Evolutionary conservation across 306 rosid genomes (phyloP).

Genomic region (Castanea mollissima): DNA sequence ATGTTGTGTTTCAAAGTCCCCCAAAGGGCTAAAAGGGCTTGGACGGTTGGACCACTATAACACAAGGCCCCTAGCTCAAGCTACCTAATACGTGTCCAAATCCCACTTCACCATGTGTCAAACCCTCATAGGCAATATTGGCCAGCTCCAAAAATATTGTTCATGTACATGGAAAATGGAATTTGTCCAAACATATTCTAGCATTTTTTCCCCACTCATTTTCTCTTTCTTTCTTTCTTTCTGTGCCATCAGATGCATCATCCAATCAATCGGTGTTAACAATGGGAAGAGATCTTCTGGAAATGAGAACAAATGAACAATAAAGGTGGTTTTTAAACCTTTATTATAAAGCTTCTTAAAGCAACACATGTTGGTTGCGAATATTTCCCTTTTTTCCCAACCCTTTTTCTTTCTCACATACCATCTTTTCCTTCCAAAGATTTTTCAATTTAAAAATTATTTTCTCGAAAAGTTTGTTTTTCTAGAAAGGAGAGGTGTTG

Average conservation of each 20-base stretch:
- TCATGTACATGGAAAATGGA: conserved; percentile 24
- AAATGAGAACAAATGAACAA: conserved; percentile 45
- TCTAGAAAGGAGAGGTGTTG: conserved; percentile 29
- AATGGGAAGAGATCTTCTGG: conserved; percentile 47
- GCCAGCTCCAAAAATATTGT: neutral
- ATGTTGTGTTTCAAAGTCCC: conserved; percentile 14
- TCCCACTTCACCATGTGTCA: too few species aligned
- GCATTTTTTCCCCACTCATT: conserved; percentile 22
- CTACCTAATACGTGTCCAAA: neutral
- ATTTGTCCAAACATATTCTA: conserved; percentile 48
- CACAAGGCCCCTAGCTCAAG: conserved; percentile 12
- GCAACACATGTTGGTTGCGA: conserved; percentile 49
- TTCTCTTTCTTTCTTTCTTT: conserved; percentile 26
- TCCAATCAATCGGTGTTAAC: conserved; percentile 61
- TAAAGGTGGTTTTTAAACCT: conserved; percentile 33
- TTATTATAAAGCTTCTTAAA: conserved; percentile 38
- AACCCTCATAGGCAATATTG: conserved; percentile 1
- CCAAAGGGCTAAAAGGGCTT: conserved; percentile 13
- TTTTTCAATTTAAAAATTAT: conserved; percentile 11
- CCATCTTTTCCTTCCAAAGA: neutral
- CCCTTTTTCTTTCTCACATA: conserved; percentile 16
- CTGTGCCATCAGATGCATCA: conserved; percentile 48
- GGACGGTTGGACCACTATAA: conserved; percentile 65
- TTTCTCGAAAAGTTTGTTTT: conserved; percentile 33
- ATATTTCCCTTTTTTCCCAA: conserved; percentile 42